Evolutionary conservation across 108 stramenopile genomes (phyloP).

Genomic region (Chaetoceros tenuissimus): DNA sequence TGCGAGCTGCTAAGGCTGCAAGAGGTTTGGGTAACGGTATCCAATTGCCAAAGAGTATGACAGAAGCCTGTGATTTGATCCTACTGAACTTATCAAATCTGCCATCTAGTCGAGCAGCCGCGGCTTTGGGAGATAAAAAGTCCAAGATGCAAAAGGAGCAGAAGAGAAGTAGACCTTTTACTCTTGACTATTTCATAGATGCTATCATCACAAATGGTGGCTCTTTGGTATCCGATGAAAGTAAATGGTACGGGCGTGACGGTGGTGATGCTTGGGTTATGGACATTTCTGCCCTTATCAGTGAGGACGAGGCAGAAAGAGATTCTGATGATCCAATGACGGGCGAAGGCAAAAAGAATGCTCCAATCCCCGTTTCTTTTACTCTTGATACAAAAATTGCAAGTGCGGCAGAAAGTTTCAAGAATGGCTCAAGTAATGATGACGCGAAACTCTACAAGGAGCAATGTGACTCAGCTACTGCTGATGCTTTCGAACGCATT

Average conservation of each 20-base stretch:
- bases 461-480: slow-evolving; percentile 61
- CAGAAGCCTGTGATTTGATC: slow-evolving; percentile 75
- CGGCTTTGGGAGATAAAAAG: slow-evolving; percentile 10
- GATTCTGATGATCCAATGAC: neutral
- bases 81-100: slow-evolving; percentile 62
- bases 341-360: slow-evolving; percentile 12
- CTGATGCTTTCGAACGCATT: slow-evolving; percentile 68
- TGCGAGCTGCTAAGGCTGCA: slow-evolving; percentile 70
- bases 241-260: slow-evolving; percentile 79
- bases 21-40: slow-evolving; percentile 83
- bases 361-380: slow-evolving; percentile 11
- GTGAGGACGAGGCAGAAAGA: slow-evolving; percentile 3
- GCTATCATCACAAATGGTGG: slow-evolving; percentile 81
- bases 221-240: slow-evolving; percentile 64
- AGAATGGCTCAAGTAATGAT: slow-evolving; percentile 6
- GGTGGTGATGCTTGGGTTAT: slow-evolving; percentile 74
- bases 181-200: slow-evolving; percentile 71
- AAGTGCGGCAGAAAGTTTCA: neutral
- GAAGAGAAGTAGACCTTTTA: slow-evolving; percentile 37
- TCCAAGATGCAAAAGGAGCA: neutral
- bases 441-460: slow-evolving; percentile 20
- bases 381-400: slow-evolving; percentile 13
- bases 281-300: slow-evolving; percentile 13
- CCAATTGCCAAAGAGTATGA: slow-evolving; percentile 72
- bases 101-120: slow-evolving; percentile 47